A percentile compares a stretch with the other conserved stretches of the same genome.
These are phyloP conservation scores for Aspergillus sclerotioniger DNA, from an alignment of 495 filamentous ascomycete species.

Conservation along the genomic window DNA sequence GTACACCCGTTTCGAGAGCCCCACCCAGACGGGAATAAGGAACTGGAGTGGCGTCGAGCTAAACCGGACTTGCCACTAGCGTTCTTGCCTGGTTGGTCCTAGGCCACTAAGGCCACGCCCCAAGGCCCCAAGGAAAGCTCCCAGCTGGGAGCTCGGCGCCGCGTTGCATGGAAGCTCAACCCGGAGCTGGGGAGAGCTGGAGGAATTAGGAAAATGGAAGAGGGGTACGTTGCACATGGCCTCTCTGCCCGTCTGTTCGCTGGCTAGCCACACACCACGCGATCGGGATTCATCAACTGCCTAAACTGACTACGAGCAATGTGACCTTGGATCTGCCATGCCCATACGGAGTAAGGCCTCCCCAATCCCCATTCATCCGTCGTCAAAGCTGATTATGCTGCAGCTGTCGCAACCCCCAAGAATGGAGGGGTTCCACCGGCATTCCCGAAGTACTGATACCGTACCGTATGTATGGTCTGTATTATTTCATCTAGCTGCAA, in stretches of 20 bases:
- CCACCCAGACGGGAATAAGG: constrained; percentile 25
- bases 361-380: not conserved
- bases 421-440: constrained; percentile 17
- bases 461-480: constrained; percentile 15
- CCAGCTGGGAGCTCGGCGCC: constrained; percentile 15
- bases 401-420: constrained; percentile 17
- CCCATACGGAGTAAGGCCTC: not conserved
- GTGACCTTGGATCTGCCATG: not conserved
- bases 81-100: constrained; percentile 8
- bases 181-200: constrained; percentile 23
- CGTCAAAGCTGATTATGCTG: constrained; percentile 13
- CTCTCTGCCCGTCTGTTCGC: not conserved
- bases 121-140: constrained; percentile 19
- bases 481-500: not conserved
- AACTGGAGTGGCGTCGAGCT: constrained; percentile 27
- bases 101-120: too few species aligned
- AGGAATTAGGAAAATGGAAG: constrained; percentile 4
- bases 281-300: constrained; percentile 1
- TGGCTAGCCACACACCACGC: not conserved
- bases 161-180: constrained; percentile 21
- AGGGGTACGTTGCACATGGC: constrained; percentile 19
- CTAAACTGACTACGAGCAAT: not conserved
- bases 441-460: constrained; percentile 20
- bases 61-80: constrained; percentile 21
- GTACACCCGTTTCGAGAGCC: constrained; percentile 15